Conservation (phyloP, 2,329 filamentous ascomycete genomes). For the Sporothrix euskadiensis region DNA sequence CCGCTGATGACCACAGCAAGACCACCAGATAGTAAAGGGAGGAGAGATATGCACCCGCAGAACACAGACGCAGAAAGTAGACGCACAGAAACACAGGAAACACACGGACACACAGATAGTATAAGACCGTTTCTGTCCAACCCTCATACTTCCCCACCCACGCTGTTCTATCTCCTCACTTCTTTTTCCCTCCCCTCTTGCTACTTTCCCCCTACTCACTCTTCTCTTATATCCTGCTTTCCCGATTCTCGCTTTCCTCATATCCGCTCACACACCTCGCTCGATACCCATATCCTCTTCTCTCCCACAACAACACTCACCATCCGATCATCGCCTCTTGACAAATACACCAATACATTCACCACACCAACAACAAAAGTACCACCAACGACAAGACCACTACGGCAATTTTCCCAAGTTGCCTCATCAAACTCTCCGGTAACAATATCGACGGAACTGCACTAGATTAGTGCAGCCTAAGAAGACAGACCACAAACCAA, state of each 20-base stretch:
- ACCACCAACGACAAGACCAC: not conserved
- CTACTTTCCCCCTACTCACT: not conserved
- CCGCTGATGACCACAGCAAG: not conserved
- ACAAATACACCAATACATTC: not conserved
- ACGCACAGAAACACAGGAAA: slow-evolving; percentile 11
- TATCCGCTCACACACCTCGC: not conserved
- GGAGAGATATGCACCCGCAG: not conserved
- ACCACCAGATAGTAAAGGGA: not conserved
- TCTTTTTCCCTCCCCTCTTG: slow-evolving; percentile 5
- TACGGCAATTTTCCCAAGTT: not conserved
- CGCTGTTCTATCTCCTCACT: not conserved
- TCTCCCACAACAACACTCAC: not conserved
- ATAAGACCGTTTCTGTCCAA: slow-evolving; percentile 29
- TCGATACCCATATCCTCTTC: not conserved
- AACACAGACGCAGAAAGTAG: not conserved
- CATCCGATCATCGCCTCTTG: not conserved
- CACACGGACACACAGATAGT: slow-evolving; percentile 16
- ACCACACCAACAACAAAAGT: not conserved
- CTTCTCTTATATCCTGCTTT: not conserved
- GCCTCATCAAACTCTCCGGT: not conserved
- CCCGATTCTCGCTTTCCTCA: not conserved
- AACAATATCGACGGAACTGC: not conserved
- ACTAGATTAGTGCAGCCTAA: not conserved
- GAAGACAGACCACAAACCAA: not conserved
- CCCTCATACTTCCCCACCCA: slow-evolving; percentile 22